Percentiles rank a stretch among this genome's conserved stretches.
phyloP scores from a whole-genome alignment of 1,284 basidiomycete genomes.

The Moesziomyces aphidis region DNA sequence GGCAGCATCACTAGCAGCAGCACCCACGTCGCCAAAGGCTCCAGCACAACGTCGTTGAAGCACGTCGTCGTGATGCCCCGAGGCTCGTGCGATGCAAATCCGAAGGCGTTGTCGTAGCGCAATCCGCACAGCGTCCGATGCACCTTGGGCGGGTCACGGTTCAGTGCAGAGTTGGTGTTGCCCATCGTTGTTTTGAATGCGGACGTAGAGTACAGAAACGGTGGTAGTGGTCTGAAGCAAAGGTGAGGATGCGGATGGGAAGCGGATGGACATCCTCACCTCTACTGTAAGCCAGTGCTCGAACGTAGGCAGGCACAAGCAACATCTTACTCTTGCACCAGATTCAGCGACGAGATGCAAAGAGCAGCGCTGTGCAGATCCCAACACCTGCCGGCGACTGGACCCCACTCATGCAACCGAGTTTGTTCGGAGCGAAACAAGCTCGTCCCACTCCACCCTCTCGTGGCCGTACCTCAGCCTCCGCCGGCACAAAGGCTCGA shows the following conservation, averaged over 20 bases:
- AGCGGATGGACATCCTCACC: background rate
- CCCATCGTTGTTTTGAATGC: conserved; percentile 2
- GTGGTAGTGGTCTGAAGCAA: background rate
- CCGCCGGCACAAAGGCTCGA: background rate
- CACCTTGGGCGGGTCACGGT: conserved; percentile 30
- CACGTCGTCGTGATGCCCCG: conserved; percentile 40
- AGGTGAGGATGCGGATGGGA: no score
- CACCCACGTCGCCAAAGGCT: conserved; percentile 51
- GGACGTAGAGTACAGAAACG: background rate
- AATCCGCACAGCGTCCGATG: conserved; percentile 28
- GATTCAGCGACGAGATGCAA: no score
- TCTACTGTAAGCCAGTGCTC: no score
- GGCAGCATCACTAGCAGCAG: conserved; percentile 37
- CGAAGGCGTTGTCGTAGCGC: conserved; percentile 31
- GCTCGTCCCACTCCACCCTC: background rate
- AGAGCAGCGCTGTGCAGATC: background rate
- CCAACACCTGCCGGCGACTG: background rate
- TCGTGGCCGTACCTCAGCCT: background rate
- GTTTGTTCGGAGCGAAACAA: background rate
- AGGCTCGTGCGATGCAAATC: conserved; percentile 28
- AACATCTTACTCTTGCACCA: background rate
- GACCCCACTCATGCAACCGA: background rate
- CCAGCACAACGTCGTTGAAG: conserved; percentile 56
- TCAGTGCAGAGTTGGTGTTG: conserved; percentile 14
- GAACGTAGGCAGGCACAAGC: background rate